Evolutionary conservation across 2,329 filamentous ascomycete genomes (phyloP).

Genomic region (Ramularia collo-cygni): DNA sequence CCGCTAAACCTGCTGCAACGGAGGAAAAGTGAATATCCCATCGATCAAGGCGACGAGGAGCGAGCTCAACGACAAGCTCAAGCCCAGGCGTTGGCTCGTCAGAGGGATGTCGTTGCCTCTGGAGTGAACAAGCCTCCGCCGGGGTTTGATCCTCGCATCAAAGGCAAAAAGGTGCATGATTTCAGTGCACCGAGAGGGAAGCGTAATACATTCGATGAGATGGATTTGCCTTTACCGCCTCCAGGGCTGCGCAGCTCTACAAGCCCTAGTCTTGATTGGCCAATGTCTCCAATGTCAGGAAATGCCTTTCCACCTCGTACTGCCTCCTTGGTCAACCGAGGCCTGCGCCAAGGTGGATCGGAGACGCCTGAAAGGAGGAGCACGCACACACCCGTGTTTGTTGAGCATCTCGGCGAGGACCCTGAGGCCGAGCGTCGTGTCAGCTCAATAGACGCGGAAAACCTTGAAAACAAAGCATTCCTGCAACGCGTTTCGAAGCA

Average conservation of each 20-base stretch:
- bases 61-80: constrained; percentile 19
- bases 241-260: constrained; percentile 3
- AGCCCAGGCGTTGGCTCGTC: constrained; percentile 39
- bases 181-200: constrained; percentile 54
- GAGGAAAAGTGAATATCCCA: constrained; percentile 43
- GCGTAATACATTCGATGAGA: constrained; percentile 19
- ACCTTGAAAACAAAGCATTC: constrained; percentile 43
- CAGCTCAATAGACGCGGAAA: constrained; percentile 41
- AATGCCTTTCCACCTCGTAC: constrained; percentile 14
- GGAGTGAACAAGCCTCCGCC: constrained; percentile 46
- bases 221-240: constrained; percentile 6
- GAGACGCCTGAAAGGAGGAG: constrained; percentile 18
- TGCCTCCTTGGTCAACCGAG: constrained; percentile 14
- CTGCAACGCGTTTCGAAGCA: constrained; percentile 38
- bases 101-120: constrained; percentile 46
- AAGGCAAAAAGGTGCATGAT: constrained; percentile 57
- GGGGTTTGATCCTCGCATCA: constrained; percentile 57
- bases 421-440: constrained; percentile 34
- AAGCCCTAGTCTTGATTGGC: constrained; percentile 6
- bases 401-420: constrained; percentile 54
- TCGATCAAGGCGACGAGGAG: constrained; percentile 15
- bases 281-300: constrained; percentile 11
- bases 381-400: constrained; percentile 53
- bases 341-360: constrained; percentile 1
- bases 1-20: constrained; percentile 55